A percentile compares a stretch with the other conserved stretches of the same genome.
These are phyloP conservation scores for Oenanthe sinensis DNA, from an alignment of 129 eudicot genomes.

Conservation along the genomic window DNA sequence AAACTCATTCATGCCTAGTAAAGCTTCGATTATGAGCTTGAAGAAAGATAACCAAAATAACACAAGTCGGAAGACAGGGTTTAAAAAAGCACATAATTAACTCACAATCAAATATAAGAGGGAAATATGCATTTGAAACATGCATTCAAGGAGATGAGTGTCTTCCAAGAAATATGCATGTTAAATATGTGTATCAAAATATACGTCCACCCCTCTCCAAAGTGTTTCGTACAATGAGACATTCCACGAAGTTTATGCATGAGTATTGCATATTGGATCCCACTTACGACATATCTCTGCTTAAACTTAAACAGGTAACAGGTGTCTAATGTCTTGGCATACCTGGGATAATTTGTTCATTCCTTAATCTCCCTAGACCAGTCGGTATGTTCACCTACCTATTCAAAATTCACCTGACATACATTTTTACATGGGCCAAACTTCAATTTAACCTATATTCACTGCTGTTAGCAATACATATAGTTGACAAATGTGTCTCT, in stretches of 20 bases:
- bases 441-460: background rate
- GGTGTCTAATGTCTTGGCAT: background rate
- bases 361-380: background rate
- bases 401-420: background rate
- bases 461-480: background rate
- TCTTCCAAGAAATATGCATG: too few species aligned
- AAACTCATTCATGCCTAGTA: too few species aligned
- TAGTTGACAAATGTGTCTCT: background rate
- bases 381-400: background rate
- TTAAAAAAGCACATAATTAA: too few species aligned
- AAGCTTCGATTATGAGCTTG: too few species aligned
- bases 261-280: background rate
- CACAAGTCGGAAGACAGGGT: too few species aligned
- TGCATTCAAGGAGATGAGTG: too few species aligned
- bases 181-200: too few species aligned
- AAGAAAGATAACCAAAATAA: too few species aligned
- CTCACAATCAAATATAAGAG: too few species aligned
- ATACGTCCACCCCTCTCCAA: too few species aligned
- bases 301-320: background rate
- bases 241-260: background rate
- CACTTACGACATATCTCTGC: background rate
- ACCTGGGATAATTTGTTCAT: background rate
- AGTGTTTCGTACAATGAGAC: background rate
- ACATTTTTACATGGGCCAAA: background rate
- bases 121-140: too few species aligned